phyloP scores from a whole-genome alignment of 352 stramenopile species.

The Sclerospora graminicola region DNA sequence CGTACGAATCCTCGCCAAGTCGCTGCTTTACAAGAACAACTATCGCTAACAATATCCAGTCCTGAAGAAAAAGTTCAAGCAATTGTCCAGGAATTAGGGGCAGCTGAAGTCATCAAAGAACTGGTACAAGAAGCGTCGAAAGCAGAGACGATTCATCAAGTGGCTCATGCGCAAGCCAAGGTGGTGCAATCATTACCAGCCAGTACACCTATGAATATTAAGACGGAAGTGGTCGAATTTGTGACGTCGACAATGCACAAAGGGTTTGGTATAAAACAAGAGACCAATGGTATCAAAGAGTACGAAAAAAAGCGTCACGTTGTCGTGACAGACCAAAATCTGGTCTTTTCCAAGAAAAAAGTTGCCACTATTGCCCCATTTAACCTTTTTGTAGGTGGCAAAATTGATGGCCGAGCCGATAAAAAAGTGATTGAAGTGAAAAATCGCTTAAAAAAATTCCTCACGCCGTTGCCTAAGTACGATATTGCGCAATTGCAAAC shows the following conservation, averaged over 20 bases:
- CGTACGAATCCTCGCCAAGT: slow-evolving; percentile 69
- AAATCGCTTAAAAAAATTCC: slow-evolving; percentile 64
- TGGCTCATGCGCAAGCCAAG: slow-evolving; percentile 32
- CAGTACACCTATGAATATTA: slow-evolving; percentile 32
- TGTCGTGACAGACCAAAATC: slow-evolving; percentile 56
- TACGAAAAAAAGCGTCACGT: slow-evolving; percentile 55
- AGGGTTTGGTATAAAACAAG: slow-evolving; percentile 52
- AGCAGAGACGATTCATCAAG: slow-evolving; percentile 32
- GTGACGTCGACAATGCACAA: slow-evolving; percentile 76
- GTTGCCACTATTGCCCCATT: slow-evolving; percentile 34
- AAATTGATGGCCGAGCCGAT: slow-evolving; percentile 69
- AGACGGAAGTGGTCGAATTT: slow-evolving; percentile 62
- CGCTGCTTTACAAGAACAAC: slow-evolving; percentile 28
- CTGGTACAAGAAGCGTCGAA: slow-evolving; percentile 41
- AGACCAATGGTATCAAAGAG: slow-evolving; percentile 51
- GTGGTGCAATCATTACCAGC: slow-evolving; percentile 39
- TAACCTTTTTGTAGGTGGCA: slow-evolving; percentile 65
- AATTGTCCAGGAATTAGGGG: slow-evolving; percentile 49
- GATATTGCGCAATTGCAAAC: slow-evolving; percentile 79
- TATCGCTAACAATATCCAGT: slow-evolving; percentile 31
- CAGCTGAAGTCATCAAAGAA: slow-evolving; percentile 36
- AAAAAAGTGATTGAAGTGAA: slow-evolving; percentile 82
- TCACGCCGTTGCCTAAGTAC: slow-evolving; percentile 64
- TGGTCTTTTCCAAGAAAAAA: slow-evolving; percentile 67
- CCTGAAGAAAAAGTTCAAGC: slow-evolving; percentile 46